Evolutionary conservation across 2,329 filamentous ascomycete species (phyloP).

Genomic region (Trichophyton rubrum): DNA sequence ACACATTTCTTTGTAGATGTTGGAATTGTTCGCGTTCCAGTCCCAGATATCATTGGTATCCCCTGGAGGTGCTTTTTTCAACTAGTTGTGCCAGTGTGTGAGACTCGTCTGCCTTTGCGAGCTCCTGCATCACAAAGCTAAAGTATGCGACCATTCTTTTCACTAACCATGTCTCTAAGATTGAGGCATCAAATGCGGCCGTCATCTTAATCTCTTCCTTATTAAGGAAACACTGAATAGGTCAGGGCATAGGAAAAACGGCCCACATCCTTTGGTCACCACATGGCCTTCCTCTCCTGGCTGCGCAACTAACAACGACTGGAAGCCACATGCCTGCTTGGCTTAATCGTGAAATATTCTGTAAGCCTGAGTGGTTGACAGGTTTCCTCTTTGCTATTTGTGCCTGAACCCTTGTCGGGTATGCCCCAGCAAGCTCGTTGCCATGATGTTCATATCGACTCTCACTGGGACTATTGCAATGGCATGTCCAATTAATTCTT

Average conservation of each 20-base stretch:
- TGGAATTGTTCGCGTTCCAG: constrained; percentile 16
- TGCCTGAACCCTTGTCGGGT: constrained; percentile 40
- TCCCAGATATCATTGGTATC: constrained; percentile 12
- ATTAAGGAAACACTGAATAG: too few species aligned
- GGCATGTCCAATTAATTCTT: constrained; percentile 30
- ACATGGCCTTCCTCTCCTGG: constrained; percentile 7
- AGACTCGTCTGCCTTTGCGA: too few species aligned
- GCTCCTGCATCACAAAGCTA: too few species aligned
- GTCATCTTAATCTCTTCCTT: too few species aligned
- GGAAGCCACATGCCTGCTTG: constrained; percentile 27
- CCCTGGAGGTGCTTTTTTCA: neutral
- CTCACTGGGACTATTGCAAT: constrained; percentile 31
- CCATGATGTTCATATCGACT: constrained; percentile 34
- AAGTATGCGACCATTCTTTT: too few species aligned
- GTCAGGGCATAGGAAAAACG: too few species aligned
- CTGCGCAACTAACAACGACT: constrained; percentile 28
- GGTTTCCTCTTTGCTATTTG: constrained; percentile 44
- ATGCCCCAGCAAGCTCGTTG: constrained; percentile 41
- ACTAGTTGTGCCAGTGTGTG: neutral
- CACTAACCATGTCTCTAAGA: too few species aligned
- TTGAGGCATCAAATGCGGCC: too few species aligned
- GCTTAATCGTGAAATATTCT: constrained; percentile 39
- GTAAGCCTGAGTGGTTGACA: constrained; percentile 41
- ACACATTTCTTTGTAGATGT: constrained; percentile 13
- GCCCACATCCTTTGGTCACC: too few species aligned